Evolutionary conservation across 2,329 filamentous ascomycete genomes (phyloP).

Genomic region (Ceratocystis huliohia): DNA sequence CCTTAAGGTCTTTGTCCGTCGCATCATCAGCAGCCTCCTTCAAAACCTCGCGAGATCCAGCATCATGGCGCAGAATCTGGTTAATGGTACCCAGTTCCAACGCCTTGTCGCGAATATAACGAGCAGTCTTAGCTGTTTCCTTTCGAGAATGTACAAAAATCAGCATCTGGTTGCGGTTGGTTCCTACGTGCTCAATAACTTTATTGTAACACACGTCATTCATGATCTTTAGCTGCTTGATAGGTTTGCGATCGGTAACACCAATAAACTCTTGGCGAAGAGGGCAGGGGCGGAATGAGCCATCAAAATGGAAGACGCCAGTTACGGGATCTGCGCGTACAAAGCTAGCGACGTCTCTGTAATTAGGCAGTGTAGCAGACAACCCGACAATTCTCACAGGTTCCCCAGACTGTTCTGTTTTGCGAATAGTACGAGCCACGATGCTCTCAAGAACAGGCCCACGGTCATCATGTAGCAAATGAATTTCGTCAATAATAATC

Average conservation of each 20-base stretch:
- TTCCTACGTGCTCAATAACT: constrained; percentile 88
- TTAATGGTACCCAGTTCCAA: constrained; percentile 95
- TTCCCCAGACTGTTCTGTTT: constrained; percentile 86
- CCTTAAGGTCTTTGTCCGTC: constrained; percentile 78
- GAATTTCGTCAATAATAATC: constrained; percentile 95
- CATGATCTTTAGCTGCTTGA: constrained; percentile 98
- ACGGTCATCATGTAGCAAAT: constrained; percentile 92
- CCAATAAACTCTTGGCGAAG: constrained; percentile 95
- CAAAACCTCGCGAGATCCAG: constrained; percentile 77
- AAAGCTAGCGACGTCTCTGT: constrained; percentile 90
- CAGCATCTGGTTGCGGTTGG: constrained; percentile 91
- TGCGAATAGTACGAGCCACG: constrained; percentile 83
- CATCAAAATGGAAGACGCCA: constrained; percentile 92
- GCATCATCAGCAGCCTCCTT: constrained; percentile 73
- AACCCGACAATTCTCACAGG: constrained; percentile 83
- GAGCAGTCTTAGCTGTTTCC: constrained; percentile 94
- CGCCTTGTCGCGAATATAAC: constrained; percentile 91
- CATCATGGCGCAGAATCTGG: constrained; percentile 85
- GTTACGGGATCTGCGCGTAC: constrained; percentile 75
- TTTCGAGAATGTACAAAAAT: constrained; percentile 98
- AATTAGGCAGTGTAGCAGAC: constrained; percentile 92
- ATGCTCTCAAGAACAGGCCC: constrained; percentile 95
- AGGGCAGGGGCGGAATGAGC: constrained; percentile 83
- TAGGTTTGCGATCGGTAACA: constrained; percentile 93
- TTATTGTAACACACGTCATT: constrained; percentile 98